Evolutionary conservation across 192 early-diverging fungal species (phyloP).

Genomic region (Pecoramyces ruminantium): DNA sequence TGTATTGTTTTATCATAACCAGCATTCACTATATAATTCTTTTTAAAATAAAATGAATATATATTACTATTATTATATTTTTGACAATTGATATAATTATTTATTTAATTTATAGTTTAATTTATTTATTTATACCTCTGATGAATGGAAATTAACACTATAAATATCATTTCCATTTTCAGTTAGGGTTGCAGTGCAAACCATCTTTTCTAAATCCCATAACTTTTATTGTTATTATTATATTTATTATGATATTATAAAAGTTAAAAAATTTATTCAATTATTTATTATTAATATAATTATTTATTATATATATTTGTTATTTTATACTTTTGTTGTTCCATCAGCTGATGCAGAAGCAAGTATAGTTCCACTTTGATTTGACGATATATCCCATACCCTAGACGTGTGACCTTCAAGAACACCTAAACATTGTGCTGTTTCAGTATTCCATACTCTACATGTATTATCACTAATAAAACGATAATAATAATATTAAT

Average conservation of each 20-base stretch:
- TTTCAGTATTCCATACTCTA: constrained; percentile 79
- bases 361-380: constrained; percentile 32
- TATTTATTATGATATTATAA: no score
- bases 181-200: constrained; percentile 40
- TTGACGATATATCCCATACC: constrained; percentile 70
- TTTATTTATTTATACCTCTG: constrained; percentile 29
- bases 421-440: constrained; percentile 34
- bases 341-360: constrained; percentile 72
- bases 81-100: no score
- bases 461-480: constrained; percentile 84
- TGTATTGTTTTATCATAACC: constrained; percentile 89
- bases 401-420: constrained; percentile 64
- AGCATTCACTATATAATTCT: constrained; percentile 70
- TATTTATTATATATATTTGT: background rate
- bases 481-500: no score
- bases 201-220: constrained; percentile 46
- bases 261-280: no score
- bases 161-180: constrained; percentile 76
- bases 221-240: no score
- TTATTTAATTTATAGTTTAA: no score
- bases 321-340: constrained; percentile 49
- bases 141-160: constrained; percentile 73
- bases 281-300: background rate
- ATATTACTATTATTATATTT: no score
- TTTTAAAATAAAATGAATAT: background rate